Evolutionary conservation across 2,329 filamentous ascomycete genomes (phyloP), one percentile per base, ranked within the genome.

Genomic region (Orbilia javanica): DNA sequence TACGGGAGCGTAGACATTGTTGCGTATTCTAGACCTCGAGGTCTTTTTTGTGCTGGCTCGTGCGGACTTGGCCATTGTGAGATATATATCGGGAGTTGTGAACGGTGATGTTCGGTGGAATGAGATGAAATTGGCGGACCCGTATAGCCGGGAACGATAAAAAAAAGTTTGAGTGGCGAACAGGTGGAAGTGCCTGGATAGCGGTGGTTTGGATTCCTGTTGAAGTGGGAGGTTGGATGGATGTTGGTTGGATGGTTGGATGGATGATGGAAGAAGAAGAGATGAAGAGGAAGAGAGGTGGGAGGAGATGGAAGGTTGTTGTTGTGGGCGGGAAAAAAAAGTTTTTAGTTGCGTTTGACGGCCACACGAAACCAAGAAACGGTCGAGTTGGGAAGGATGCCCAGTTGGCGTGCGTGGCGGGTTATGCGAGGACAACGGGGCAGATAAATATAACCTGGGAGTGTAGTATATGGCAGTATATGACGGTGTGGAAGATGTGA

Each of bases 21-120:
- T 79, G 42, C 75, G 75, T 72, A 79, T 73, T 48, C 70, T 55
- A 34, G 75, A 69, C 69, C 70, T 79, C 22, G 63, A 31, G 63
- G 75, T 65, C 70, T 79, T 79, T 57, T 74, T 73, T 52, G 75
- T 65, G 75, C 69, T 74, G 62, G 75, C 68, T 70, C 75, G 55
- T 52, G 75, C 68, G 36, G 75, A 79, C 57, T 79, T 79, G 63
- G 75, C 75, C 75, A 79, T 79, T 78, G 62, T 31, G 60, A 29
- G 57, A 29, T 29, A 20, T 70, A 36, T 72, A 25, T 50, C 29
- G 53, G 46, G 73, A 36, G 31, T 13, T 48, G 39, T 64, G 36
- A 27, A 36, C 10, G 42, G 42, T 46, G n/a, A 10, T n/a, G n/a
- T n/a, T n/a, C n/a, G n/a, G n/a, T n/a, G n/a, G 42, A n/a, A 18